phyloP scores from a whole-genome alignment of 257 asterid genomes.

The Solanum sitiens region DNA sequence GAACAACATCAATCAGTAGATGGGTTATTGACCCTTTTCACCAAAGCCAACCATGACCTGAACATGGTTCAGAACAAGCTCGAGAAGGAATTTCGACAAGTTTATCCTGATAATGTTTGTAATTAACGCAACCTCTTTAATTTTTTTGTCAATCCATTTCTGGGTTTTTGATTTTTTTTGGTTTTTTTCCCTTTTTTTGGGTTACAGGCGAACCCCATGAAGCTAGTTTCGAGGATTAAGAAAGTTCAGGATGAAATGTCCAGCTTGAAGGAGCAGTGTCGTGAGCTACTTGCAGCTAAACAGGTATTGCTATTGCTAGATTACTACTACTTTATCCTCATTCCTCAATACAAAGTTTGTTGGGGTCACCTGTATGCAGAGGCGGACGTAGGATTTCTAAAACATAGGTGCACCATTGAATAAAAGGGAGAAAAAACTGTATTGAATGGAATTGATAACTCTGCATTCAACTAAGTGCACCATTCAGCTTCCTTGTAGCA shows the following conservation, averaged over 20 bases:
- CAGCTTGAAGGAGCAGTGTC: constrained; percentile 67
- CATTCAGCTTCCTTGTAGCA: neutral
- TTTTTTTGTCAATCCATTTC: neutral
- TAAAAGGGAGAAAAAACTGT: too few relatives aligned
- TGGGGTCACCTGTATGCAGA: neutral
- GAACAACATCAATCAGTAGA: constrained; percentile 56
- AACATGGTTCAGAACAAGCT: constrained; percentile 57
- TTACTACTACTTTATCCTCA: neutral
- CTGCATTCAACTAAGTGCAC: neutral
- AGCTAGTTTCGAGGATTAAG: constrained; percentile 69
- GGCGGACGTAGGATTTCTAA: neutral
- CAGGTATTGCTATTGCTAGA: constrained; percentile 37
- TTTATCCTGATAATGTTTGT: constrained; percentile 59
- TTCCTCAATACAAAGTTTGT: neutral
- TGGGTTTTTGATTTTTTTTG: neutral
- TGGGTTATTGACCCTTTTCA: constrained; percentile 54
- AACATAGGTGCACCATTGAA: neutral
- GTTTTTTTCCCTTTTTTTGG: neutral
- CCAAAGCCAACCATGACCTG: constrained; percentile 67
- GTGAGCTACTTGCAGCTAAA: constrained; percentile 88
- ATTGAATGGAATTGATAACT: neutral
- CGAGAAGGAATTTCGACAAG: constrained; percentile 60
- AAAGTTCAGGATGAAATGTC: constrained; percentile 78
- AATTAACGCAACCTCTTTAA: neutral
- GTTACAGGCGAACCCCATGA: constrained; percentile 86